A percentile compares a stretch with the other conserved stretches of the same genome.
These are phyloP conservation scores for Chaetomiaceae sp. DNA, from an alignment of 2,329 filamentous ascomycete species.

Conservation along the genomic window DNA sequence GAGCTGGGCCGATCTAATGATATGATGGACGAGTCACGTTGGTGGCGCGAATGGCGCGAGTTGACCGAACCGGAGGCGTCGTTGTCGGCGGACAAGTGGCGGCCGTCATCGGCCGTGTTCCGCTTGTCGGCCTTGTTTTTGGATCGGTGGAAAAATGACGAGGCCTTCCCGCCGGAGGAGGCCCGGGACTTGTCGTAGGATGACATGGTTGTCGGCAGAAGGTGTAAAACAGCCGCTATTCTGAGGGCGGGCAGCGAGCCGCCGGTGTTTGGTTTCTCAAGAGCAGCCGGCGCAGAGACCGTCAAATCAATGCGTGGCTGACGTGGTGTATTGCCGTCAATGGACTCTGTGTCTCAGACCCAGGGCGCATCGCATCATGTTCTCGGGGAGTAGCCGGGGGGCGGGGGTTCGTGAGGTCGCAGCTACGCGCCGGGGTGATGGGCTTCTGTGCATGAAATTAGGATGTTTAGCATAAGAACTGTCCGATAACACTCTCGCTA, in stretches of 20 bases:
- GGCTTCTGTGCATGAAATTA: constrained; percentile 26
- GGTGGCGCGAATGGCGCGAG: constrained; percentile 69
- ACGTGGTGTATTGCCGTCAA: constrained; percentile 30
- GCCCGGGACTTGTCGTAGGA: constrained; percentile 73
- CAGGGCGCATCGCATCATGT: constrained; percentile 38
- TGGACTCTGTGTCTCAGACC: constrained; percentile 36
- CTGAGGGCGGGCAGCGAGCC: constrained; percentile 11
- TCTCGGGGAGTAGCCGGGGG: constrained; percentile 20
- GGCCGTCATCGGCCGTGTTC: constrained; percentile 53
- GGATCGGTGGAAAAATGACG: constrained; percentile 80
- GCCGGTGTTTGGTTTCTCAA: constrained; percentile 18
- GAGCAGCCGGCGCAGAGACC: constrained; percentile 11
- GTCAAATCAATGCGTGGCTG: constrained; percentile 21
- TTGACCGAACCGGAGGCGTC: constrained; percentile 56
- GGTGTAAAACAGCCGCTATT: constrained; percentile 23
- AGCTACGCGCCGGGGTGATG: constrained; percentile 12
- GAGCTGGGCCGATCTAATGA: constrained; percentile 64
- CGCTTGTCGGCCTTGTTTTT: constrained; percentile 71
- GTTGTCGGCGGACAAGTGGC: constrained; percentile 49
- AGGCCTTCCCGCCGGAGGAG: constrained; percentile 54
- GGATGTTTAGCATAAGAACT: constrained; percentile 24
- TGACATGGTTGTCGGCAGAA: constrained; percentile 41
- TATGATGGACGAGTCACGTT: constrained; percentile 63
- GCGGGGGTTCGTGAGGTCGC: constrained; percentile 13
- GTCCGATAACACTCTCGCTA: constrained; percentile 10